Conservation (phyloP, 371 early-diverging fungal genomes). For the Circinella minor region DNA sequence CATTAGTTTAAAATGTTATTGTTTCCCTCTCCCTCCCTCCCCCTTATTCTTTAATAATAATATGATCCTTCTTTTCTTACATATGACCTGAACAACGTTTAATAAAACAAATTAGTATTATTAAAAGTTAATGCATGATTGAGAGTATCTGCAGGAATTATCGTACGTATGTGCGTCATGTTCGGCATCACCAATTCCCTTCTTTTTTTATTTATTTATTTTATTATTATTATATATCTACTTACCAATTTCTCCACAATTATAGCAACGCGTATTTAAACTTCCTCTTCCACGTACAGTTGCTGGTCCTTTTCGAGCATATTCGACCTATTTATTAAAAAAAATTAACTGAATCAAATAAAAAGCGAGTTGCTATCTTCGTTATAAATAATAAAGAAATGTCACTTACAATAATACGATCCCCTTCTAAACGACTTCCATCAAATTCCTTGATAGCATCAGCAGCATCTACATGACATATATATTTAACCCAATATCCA, state of each 20-base stretch:
- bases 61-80: neutral
- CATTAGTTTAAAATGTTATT: neutral
- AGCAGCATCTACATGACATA: constrained; percentile 81
- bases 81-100: neutral
- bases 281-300: neutral
- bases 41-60: too few relatives aligned
- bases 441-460: constrained; percentile 75
- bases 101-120: too few relatives aligned
- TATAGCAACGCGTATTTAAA: constrained; percentile 37
- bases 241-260: constrained; percentile 53
- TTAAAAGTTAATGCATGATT: neutral
- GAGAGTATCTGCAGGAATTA: neutral
- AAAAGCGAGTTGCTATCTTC: neutral
- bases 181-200: neutral
- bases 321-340: constrained; percentile 18
- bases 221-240: too few relatives aligned
- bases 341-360: neutral
- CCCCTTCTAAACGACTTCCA: constrained; percentile 57
- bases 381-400: neutral
- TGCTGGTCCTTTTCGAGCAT: constrained; percentile 19
- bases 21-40: too few relatives aligned
- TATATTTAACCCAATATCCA: constrained; percentile 17
- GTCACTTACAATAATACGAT: constrained; percentile 34
- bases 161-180: neutral
- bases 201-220: neutral